Base-by-base conservation (phyloP, 768 basidiomycete genomes). In the Rubroboletus satanas region DNA sequence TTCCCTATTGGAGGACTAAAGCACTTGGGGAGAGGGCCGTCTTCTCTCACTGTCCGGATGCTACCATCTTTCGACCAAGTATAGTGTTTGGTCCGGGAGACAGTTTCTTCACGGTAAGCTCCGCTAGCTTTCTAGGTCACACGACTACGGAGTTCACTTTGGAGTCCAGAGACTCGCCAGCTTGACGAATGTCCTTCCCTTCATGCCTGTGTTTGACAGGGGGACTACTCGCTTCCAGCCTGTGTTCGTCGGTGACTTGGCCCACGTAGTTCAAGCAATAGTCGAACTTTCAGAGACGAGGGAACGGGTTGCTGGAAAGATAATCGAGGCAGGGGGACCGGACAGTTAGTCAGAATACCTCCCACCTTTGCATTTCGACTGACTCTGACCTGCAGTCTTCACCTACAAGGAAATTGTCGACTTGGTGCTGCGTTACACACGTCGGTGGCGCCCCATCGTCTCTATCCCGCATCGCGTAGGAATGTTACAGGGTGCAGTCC, bases 1-100 rank as follows among this genome's bases (percentile, higher is more conserved):
- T 88, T 43, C 78, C 82, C 14, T 90, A 90, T 61, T 70, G 62
- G 39, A 78, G 78, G 51, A 85, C 84, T 21, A 88, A 87, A 63
- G 84, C 77, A 2, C 68, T 84, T 14, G 87, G 79, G 7, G 88
- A 90, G 68, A 62, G 71, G 45, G 76, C 80, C 1, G 77, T 84
- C 36, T 62, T 82, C n/a, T 59, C 67, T 1, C 66, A 73, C 7
- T 75, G 77, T 55, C 73, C 77, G 0, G 71, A 76, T 36, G 79
- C 83, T 8, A 87, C 84, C 1, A 77, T 91, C 45, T 73, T 90
- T 56, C 74, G 87, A 29, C 88, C 88, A 5, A 87, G 85, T 56
- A 71, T 90, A 29, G 78, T 90, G 3, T 90, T 90, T 68, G 89
- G 88, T 3, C 86, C 84, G 0, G 87, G 84, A 7, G 88, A 90